These are phyloP conservation scores for Paraphysoderma sedebokerense DNA, from an alignment of 371 early-diverging fungal species.

Conservation along the genomic window DNA sequence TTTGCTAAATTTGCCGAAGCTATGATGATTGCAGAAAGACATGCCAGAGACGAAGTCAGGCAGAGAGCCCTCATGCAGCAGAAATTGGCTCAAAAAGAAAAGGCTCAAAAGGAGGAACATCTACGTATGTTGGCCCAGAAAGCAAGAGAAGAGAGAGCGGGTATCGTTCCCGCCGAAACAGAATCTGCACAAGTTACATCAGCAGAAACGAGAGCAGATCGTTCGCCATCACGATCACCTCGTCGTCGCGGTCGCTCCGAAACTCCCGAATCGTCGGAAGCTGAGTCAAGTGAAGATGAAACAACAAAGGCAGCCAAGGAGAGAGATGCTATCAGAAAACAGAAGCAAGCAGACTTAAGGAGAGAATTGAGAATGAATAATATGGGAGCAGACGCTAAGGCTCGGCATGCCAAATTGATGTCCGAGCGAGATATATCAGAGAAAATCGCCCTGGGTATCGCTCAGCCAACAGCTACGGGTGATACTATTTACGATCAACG, in stretches of 20 bases:
- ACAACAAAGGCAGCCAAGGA: slow-evolving; percentile 43
- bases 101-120: slow-evolving; percentile 80
- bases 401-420: slow-evolving; percentile 27
- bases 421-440: slow-evolving; percentile 90
- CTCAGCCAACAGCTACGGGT: slow-evolving; percentile 67
- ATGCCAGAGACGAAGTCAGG: slow-evolving; percentile 84
- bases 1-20: slow-evolving; percentile 93
- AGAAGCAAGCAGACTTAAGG: slow-evolving; percentile 66
- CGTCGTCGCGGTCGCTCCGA: background rate
- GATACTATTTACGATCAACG: slow-evolving; percentile 88
- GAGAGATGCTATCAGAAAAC: slow-evolving; percentile 75
- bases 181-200: slow-evolving; percentile 7
- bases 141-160: slow-evolving; percentile 61
- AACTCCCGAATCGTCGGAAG: slow-evolving; percentile 5
- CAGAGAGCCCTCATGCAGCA: slow-evolving; percentile 75
- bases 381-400: slow-evolving; percentile 77
- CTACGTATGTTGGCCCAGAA: slow-evolving; percentile 73
- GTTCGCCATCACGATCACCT: background rate
- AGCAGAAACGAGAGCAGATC: slow-evolving; percentile 3
- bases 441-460: slow-evolving; percentile 89
- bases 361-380: slow-evolving; percentile 72
- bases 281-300: slow-evolving; percentile 17
- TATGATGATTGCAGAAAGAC: slow-evolving; percentile 77
- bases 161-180: slow-evolving; percentile 6
- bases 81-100: slow-evolving; percentile 83